A percentile compares a stretch with the other conserved stretches of the same genome.
These are phyloP conservation scores for Linnemannia zychae DNA, from an alignment of 192 early-diverging fungal species.

Conservation along the genomic window DNA sequence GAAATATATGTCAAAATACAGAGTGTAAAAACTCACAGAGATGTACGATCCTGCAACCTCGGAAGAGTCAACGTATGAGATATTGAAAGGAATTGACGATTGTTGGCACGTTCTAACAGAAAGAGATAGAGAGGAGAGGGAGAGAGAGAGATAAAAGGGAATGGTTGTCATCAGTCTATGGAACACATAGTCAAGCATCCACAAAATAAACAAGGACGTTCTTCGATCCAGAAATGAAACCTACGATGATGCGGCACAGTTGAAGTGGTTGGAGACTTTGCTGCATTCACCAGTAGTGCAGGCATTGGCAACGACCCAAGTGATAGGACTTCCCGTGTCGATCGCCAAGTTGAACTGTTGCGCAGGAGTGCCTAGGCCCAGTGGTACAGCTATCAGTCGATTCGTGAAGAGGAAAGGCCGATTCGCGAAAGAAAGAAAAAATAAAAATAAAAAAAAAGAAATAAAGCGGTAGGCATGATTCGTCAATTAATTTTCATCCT, in stretches of 20 bases:
- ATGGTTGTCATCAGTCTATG: background rate
- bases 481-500: too few relatives aligned
- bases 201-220: background rate
- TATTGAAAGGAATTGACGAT: slow-evolving; percentile 14
- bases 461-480: too few relatives aligned
- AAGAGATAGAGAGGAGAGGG: background rate
- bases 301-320: slow-evolving; percentile 66
- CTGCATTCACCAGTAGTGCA: slow-evolving; percentile 1
- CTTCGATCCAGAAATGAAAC: background rate
- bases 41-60: slow-evolving; percentile 18
- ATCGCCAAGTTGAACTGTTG: slow-evolving; percentile 76
- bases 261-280: slow-evolving; percentile 18
- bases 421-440: background rate
- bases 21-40: background rate
- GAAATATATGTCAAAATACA: background rate
- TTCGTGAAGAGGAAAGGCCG: too few relatives aligned
- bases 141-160: background rate
- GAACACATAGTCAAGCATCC: too few relatives aligned
- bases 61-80: slow-evolving; percentile 26
- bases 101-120: slow-evolving; percentile 24
- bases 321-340: slow-evolving; percentile 78
- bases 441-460: background rate
- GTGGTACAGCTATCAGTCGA: slow-evolving; percentile 23
- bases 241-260: slow-evolving; percentile 38
- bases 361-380: slow-evolving; percentile 76